Evolutionary conservation across 2,329 filamentous ascomycete genomes (phyloP).

Genomic region (Fusarium devonianum): DNA sequence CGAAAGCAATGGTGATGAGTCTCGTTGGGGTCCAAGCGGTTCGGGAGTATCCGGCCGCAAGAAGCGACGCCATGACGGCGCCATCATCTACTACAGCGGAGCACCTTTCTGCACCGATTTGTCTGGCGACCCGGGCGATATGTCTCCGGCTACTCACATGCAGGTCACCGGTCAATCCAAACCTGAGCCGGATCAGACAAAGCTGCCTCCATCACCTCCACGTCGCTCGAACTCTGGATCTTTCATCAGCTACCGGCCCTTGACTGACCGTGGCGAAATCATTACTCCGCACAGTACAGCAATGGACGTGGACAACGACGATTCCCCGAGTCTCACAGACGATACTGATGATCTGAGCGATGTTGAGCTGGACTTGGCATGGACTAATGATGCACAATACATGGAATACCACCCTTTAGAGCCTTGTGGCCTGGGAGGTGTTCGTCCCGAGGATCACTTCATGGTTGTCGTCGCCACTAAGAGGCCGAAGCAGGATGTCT

Average conservation of each 20-base stretch:
- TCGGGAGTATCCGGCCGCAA: constrained; percentile 57
- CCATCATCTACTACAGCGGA: constrained; percentile 84
- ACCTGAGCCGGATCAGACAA: constrained; percentile 26
- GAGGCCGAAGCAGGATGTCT: constrained; percentile 47
- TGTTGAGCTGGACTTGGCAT: constrained; percentile 54
- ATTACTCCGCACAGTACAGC: constrained; percentile 27
- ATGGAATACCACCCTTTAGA: constrained; percentile 54
- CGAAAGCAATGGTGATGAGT: constrained; percentile 58
- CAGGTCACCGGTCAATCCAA: constrained; percentile 53
- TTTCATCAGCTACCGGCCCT: constrained; percentile 55
- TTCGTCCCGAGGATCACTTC: constrained; percentile 71
- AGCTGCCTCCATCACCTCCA: constrained; percentile 38
- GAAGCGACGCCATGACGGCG: constrained; percentile 69
- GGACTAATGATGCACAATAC: constrained; percentile 55
- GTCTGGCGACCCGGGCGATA: constrained; percentile 67
- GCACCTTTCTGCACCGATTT: constrained; percentile 83
- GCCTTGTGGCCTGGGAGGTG: constrained; percentile 65
- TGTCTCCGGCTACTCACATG: constrained; percentile 57
- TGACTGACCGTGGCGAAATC: constrained; percentile 53
- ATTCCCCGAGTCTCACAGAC: constrained; percentile 45
- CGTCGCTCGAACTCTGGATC: constrained; percentile 61
- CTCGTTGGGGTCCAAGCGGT: constrained; percentile 55
- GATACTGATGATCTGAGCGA: constrained; percentile 49
- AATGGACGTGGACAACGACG: constrained; percentile 42
- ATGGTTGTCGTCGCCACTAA: constrained; percentile 61